These are phyloP conservation scores for Vitellaria paradoxa DNA, from an alignment of 179 eudicot genomes.

Conservation along the genomic window DNA sequence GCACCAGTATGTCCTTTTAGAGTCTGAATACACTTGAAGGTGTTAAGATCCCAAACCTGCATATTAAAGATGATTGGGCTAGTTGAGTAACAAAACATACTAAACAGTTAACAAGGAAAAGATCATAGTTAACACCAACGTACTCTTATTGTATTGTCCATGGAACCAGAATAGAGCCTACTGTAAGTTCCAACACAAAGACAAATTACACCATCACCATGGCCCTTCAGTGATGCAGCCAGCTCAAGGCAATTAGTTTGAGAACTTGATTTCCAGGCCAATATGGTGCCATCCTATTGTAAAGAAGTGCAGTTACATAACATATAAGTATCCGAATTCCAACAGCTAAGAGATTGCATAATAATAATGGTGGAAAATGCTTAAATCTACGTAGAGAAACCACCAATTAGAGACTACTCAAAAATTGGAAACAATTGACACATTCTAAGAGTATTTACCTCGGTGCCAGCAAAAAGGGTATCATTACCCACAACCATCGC, in stretches of 20 bases:
- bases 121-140: not conserved
- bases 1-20: conserved; percentile 39
- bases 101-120: not conserved
- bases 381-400: not conserved
- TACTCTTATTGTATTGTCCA: conserved; percentile 49
- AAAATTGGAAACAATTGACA: not conserved
- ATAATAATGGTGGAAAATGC: not conserved
- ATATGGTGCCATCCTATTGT: conserved; percentile 60
- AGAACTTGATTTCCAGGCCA: conserved; percentile 45
- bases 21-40: conserved; percentile 40
- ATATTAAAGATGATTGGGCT: not conserved
- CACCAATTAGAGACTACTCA: not conserved
- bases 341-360: not conserved
- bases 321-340: not conserved
- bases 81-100: not conserved
- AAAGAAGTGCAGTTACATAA: not conserved
- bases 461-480: conserved; percentile 49
- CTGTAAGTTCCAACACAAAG: conserved; percentile 36
- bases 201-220: conserved; percentile 40
- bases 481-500: conserved; percentile 34
- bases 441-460: conserved; percentile 29
- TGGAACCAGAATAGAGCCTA: conserved; percentile 55
- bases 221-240: conserved; percentile 43
- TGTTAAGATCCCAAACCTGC: conserved; percentile 50
- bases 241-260: conserved; percentile 29